Conservation (phyloP, 768 basidiomycete species). For the Mycena leptocephala region DNA sequence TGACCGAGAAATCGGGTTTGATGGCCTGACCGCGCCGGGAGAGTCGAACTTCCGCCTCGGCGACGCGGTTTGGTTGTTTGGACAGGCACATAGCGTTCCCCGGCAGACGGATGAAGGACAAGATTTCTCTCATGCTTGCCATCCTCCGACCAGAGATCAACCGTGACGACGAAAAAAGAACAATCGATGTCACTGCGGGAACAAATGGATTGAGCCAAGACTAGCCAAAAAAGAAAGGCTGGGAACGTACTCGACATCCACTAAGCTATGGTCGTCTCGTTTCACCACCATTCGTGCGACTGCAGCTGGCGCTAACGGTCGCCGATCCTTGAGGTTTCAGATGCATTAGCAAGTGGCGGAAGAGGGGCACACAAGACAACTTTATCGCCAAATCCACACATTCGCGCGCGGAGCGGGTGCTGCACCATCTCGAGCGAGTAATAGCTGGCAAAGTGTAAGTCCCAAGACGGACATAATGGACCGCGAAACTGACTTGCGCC, state of each 20-base stretch:
- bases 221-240: constrained; percentile 6
- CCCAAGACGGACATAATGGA: constrained; percentile 16
- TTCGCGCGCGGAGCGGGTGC: constrained; percentile 91
- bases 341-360: constrained; percentile 33
- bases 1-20: constrained; percentile 65
- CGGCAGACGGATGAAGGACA: constrained; percentile 88
- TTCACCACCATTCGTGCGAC: constrained; percentile 88
- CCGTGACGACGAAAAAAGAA: constrained; percentile 92
- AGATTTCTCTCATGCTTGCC: constrained; percentile 90
- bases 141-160: constrained; percentile 94
- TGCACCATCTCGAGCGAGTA: constrained; percentile 92
- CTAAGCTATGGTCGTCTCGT: constrained; percentile 74
- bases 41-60: constrained; percentile 55
- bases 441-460: constrained; percentile 62
- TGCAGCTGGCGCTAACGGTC: constrained; percentile 93
- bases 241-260: constrained; percentile 82
- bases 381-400: constrained; percentile 98
- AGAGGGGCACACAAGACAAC: constrained; percentile 56
- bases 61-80: constrained; percentile 60
- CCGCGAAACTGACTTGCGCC: constrained; percentile 66
- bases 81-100: constrained; percentile 80
- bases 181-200: constrained; percentile 82
- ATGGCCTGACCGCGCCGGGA: constrained; percentile 56
- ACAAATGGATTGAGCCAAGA: constrained; percentile 34
- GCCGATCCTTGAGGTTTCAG: constrained; percentile 78